A percentile compares a stretch with the other conserved stretches of the same genome.
Evolutionary conservation across 176 grass and related monocot genomes (phyloP).

Genomic region (Urochloa ruziziensis): DNA sequence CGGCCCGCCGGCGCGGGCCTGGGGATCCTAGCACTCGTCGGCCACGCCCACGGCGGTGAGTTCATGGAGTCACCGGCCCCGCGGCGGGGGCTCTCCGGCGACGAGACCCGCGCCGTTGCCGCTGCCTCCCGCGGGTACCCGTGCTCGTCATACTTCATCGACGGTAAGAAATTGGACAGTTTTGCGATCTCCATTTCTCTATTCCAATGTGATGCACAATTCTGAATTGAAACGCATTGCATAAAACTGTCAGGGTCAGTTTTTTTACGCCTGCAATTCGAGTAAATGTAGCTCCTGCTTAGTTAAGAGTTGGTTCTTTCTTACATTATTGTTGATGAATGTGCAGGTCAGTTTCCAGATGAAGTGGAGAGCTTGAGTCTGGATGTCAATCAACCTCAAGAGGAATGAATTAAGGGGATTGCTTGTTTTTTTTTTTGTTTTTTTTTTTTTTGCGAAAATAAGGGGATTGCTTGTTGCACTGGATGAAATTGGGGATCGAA

Average conservation of each 20-base stretch:
- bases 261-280: background rate
- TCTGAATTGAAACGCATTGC: background rate
- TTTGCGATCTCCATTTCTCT: background rate
- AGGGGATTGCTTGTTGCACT: background rate
- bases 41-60: background rate
- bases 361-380: background rate
- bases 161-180: slow-evolving; percentile 10
- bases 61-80: background rate
- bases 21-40: slow-evolving; percentile 28
- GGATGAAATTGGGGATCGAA: slow-evolving; percentile 11
- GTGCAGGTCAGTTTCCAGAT: slow-evolving; percentile 34
- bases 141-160: slow-evolving; percentile 48
- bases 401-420: background rate
- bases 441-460: no score
- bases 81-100: slow-evolving; percentile 22
- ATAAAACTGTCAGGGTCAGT: background rate
- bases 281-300: background rate
- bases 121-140: slow-evolving; percentile 43
- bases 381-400: slow-evolving; percentile 23
- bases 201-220: background rate
- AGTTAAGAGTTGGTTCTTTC: background rate
- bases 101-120: slow-evolving; percentile 46
- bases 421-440: no score
- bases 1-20: slow-evolving; percentile 25
- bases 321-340: background rate